Percentiles rank a stretch among this genome's conserved stretches.
Conservation (phyloP, 768 basidiomycete genomes). For the Amanita subjunquillea region DNA sequence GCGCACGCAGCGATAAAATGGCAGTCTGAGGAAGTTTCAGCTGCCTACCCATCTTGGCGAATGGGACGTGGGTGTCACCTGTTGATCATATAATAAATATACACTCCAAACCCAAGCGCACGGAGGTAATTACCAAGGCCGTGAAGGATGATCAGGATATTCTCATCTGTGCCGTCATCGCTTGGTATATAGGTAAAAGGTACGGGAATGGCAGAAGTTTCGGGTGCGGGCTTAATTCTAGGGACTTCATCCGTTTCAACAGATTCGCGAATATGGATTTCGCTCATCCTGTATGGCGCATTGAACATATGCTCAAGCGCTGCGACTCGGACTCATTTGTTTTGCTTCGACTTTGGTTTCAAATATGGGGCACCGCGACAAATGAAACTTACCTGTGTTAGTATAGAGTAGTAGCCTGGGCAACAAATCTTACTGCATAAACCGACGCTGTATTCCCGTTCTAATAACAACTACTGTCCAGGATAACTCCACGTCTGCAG, state of each 20-base stretch:
- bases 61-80: conserved; percentile 81
- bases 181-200: conserved; percentile 64
- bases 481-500: neutral
- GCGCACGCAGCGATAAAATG: conserved; percentile 68
- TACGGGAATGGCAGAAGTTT: conserved; percentile 31
- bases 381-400: too few relatives aligned
- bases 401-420: neutral
- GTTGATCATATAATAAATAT: neutral
- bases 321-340: neutral
- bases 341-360: neutral
- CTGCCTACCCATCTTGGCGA: conserved; percentile 59
- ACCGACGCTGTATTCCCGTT: neutral
- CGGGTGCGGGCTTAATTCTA: conserved; percentile 40
- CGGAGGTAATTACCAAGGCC: conserved; percentile 55
- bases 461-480: neutral
- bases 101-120: neutral
- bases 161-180: conserved; percentile 79
- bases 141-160: conserved; percentile 75
- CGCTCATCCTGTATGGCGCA: conserved; percentile 11
- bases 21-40: conserved; percentile 89
- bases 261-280: conserved; percentile 23
- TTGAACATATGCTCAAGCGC: neutral
- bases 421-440: neutral
- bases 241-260: conserved; percentile 14
- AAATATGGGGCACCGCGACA: neutral